Base-by-base conservation (phyloP, 1,284 basidiomycete species). In the Apiotrichum montevideense region DNA sequence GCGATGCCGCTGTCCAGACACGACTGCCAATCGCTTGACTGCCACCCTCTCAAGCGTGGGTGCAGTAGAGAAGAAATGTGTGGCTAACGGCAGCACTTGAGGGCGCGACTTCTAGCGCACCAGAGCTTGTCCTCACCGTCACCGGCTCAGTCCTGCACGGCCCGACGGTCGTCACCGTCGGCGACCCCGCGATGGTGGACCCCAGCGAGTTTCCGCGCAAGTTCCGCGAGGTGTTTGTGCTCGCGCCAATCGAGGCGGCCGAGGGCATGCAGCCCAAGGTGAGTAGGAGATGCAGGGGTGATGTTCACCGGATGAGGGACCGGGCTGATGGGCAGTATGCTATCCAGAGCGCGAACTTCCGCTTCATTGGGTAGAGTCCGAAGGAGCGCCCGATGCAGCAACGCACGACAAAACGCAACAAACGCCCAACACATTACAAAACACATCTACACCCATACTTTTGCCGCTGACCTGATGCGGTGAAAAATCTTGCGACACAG, bases 201-300 rank as follows among this genome's bases (percentile, higher is more conserved):
- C 58, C 67, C 9, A 51, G 55, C 42, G 67, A 72, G 53, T 54
- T 65, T 48, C 71, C 72, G 32, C 63, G 72, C 43, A 74, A 74
- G 58, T 74, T 72, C 54, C 69, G 71, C 57, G 71, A 74, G 59
- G 66, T 74, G 54, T 74, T 74, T 53, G 67, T 74, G 35, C 58
- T 74, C 14, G 61, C 66, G 15, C 68, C 68, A 6, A 55, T 64
- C 15, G 70, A 69, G 44, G 63, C 64, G 32, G 67, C 61, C 3
- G 71, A 71, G 52, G 70, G 70, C 32, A 69, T 66, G 63, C 72
- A 72, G 56, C 72, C 72, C 0, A 74, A 68, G 57, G 72, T 74
- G 53, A 51, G 66, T 59, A 6, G n/a, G 6, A 43, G 9, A 8
- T 9, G 40, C 13, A 45, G 35, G 7, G 14, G 3, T 32, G n/a